Percentiles rank a stretch among this genome's conserved stretches.
Evolutionary conservation across 306 rosid genomes (phyloP).

Genomic region (Prunus armeniaca): DNA sequence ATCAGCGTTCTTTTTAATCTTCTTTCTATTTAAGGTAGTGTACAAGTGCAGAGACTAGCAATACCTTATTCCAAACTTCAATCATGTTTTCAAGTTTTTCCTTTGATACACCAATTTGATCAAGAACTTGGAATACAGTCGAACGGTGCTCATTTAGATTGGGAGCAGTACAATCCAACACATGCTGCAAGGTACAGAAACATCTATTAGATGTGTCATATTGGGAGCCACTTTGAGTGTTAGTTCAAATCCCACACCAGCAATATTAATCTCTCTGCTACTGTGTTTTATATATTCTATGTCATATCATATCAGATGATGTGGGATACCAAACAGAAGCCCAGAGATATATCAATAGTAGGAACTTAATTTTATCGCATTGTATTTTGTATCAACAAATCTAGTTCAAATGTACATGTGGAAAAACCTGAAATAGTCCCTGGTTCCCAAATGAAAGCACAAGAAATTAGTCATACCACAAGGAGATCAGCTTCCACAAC

Average conservation of each 20-base stretch:
- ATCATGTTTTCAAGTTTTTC: conserved; percentile 85
- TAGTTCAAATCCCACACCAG: not conserved
- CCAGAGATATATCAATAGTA: not conserved
- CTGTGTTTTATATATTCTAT: not conserved
- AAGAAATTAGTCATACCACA: conserved; percentile 56
- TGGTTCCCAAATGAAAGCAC: not conserved
- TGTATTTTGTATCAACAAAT: not conserved
- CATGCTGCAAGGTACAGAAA: conserved; percentile 56
- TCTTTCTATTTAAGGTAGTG: not conserved
- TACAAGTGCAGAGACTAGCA: conserved; percentile 2
- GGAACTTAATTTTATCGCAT: not conserved
- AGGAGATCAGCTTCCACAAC: conserved; percentile 96
- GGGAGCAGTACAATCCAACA: conserved; percentile 92
- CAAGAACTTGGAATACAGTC: conserved; percentile 78
- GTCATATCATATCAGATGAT: not conserved
- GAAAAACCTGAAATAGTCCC: not conserved
- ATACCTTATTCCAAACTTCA: conserved; percentile 98
- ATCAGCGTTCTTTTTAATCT: not conserved
- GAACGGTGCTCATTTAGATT: conserved; percentile 89
- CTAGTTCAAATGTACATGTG: not conserved
- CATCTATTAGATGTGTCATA: conserved; percentile 13
- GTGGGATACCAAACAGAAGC: not conserved
- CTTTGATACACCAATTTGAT: conserved; percentile 77
- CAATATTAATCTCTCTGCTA: not conserved
- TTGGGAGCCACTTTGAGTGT: not conserved